These are phyloP conservation scores for Rhodotorula sphaerocarpa DNA, from an alignment of 768 basidiomycete species.

Conservation along the genomic window DNA sequence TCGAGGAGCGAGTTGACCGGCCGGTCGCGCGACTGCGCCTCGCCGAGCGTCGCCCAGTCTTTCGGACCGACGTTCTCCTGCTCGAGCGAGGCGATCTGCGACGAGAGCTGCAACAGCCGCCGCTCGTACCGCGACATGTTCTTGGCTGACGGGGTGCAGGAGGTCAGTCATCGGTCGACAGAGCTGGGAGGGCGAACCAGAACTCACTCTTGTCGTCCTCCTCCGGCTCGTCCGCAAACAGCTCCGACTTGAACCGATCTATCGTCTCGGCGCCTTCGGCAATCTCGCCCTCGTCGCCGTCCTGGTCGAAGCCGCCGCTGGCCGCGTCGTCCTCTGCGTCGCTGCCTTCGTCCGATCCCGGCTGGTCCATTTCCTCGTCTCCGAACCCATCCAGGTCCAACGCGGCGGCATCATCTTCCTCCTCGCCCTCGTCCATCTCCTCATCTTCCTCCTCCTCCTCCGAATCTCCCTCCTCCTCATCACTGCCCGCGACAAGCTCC, in stretches of 20 bases:
- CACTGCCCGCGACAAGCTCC: slow-evolving; percentile 29
- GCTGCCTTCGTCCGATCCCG: neutral
- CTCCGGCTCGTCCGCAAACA: slow-evolving; percentile 67
- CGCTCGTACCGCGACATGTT: slow-evolving; percentile 66
- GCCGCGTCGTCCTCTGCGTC: slow-evolving; percentile 40
- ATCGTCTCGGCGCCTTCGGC: slow-evolving; percentile 48
- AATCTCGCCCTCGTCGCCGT: slow-evolving; percentile 21
- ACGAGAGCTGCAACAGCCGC: slow-evolving; percentile 61
- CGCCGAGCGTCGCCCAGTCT: slow-evolving; percentile 87
- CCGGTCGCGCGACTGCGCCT: slow-evolving; percentile 68
- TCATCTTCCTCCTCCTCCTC: slow-evolving; percentile 31
- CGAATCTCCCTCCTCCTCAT: slow-evolving; percentile 19
- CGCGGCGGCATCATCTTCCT: slow-evolving; percentile 31
- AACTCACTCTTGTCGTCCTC: slow-evolving; percentile 40
- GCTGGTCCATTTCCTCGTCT: slow-evolving; percentile 33
- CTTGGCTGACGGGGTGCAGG: slow-evolving; percentile 1
- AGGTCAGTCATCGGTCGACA: neutral
- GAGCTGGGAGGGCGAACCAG: neutral
- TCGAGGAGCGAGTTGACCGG: slow-evolving; percentile 87
- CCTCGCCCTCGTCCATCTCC: slow-evolving; percentile 40
- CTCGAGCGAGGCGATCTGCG: slow-evolving; percentile 75
- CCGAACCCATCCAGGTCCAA: slow-evolving; percentile 35
- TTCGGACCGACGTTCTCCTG: slow-evolving; percentile 77
- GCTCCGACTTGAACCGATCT: slow-evolving; percentile 62
- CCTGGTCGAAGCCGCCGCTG: slow-evolving; percentile 44